Evolutionary conservation across 371 early-diverging fungal genomes (phyloP).

Genomic region (Mortierella sp.): DNA sequence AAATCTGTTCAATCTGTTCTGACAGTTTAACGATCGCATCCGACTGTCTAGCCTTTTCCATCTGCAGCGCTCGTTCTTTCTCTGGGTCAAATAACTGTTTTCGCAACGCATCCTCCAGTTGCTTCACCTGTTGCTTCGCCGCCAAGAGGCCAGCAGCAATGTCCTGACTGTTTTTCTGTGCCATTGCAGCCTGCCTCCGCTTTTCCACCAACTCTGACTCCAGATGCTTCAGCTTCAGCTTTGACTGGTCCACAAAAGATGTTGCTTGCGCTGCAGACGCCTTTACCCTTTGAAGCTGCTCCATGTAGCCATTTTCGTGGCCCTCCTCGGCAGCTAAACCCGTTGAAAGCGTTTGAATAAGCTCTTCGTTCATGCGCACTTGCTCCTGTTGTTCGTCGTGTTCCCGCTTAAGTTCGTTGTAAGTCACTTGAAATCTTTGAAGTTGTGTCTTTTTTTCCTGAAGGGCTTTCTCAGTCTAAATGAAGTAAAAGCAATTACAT

Average conservation of each 20-base stretch:
- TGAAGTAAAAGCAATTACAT: neutral
- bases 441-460: constrained; percentile 62
- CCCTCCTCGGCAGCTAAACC: constrained; percentile 93
- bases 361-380: constrained; percentile 80
- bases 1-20: constrained; percentile 59
- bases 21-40: constrained; percentile 19
- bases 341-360: constrained; percentile 92
- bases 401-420: constrained; percentile 66
- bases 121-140: constrained; percentile 27
- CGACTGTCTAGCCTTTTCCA: constrained; percentile 28
- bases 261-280: constrained; percentile 42
- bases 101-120: constrained; percentile 36
- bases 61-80: constrained; percentile 21
- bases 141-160: constrained; percentile 20
- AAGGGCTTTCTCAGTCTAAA: constrained; percentile 62
- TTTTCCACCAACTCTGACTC: constrained; percentile 33
- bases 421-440: constrained; percentile 63
- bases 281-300: constrained; percentile 81
- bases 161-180: constrained; percentile 37
- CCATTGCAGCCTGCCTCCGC: constrained; percentile 19
- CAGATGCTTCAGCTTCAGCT: constrained; percentile 43
- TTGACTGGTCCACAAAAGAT: constrained; percentile 51
- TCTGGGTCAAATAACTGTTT: constrained; percentile 35
- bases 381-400: constrained; percentile 74
- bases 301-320: constrained; percentile 93